phyloP scores from a whole-genome alignment of 2,329 filamentous ascomycete species.

The Nigrospora oryzae region DNA sequence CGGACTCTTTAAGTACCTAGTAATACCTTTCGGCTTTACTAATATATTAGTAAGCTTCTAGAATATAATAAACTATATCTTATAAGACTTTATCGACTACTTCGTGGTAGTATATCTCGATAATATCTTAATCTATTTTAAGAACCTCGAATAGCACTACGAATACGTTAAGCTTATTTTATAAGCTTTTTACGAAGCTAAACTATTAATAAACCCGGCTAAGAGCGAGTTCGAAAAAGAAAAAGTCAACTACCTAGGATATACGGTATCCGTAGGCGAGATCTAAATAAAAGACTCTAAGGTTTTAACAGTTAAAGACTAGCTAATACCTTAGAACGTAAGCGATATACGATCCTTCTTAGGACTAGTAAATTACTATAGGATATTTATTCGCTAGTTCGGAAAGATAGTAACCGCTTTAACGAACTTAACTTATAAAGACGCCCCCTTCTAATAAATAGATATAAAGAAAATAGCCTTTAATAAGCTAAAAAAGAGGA shows the following conservation, averaged over 20 bases:
- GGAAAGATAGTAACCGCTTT: background rate
- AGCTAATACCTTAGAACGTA: conserved; percentile 9
- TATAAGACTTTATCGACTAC: background rate
- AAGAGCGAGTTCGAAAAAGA: conserved; percentile 21
- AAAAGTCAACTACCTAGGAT: conserved; percentile 19
- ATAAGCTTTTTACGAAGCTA: background rate
- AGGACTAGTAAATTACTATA: conserved; percentile 24
- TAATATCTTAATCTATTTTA: conserved; percentile 16
- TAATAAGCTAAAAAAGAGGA: background rate
- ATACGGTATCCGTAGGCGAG: conserved; percentile 14
- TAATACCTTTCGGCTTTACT: conserved; percentile 16
- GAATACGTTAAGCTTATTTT: conserved; percentile 14
- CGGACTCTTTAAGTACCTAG: conserved; percentile 15
- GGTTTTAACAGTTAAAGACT: conserved; percentile 14
- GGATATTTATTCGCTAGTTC: conserved; percentile 5
- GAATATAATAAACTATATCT: conserved; percentile 7
- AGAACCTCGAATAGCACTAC: conserved; percentile 13
- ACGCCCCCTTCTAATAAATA: background rate
- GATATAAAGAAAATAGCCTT: background rate
- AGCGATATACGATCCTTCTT: conserved; percentile 16
- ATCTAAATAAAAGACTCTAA: conserved; percentile 17
- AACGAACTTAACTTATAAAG: background rate
- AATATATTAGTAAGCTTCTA: conserved; percentile 8
- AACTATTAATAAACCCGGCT: conserved; percentile 9
- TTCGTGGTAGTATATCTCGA: conserved; percentile 9